These are phyloP conservation scores for Fraxinus sp. DNA, from an alignment of 305 asterid genomes.

Conservation along the genomic window DNA sequence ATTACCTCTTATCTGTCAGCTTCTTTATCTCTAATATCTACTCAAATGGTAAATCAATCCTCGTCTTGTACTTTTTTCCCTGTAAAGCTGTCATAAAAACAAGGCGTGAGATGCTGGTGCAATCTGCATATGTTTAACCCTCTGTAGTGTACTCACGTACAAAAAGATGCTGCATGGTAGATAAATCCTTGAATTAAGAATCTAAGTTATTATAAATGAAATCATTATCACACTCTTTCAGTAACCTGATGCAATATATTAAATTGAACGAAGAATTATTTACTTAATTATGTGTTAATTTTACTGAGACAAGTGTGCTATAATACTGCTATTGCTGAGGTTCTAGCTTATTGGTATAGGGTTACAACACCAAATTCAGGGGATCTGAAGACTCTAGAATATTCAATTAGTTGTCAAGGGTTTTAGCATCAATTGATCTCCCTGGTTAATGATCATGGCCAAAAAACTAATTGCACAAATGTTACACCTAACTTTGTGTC, in stretches of 20 bases:
- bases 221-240: neutral
- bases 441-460: neutral
- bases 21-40: neutral
- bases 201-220: neutral
- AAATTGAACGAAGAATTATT: constrained; percentile 1
- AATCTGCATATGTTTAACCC: neutral
- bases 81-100: neutral
- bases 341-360: constrained; percentile 1
- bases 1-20: neutral
- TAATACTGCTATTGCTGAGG: neutral
- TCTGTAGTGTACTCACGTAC: neutral
- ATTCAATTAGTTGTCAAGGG: constrained; percentile 1
- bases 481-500: neutral
- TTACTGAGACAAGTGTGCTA: neutral
- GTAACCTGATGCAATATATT: neutral
- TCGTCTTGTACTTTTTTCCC: neutral
- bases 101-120: neutral
- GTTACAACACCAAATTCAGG: neutral
- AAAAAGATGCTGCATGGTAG: constrained; percentile 1
- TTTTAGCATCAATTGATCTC: neutral
- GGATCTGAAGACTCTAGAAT: neutral
- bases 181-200: neutral
- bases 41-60: neutral
- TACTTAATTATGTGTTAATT: constrained; percentile 8
- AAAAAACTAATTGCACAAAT: constrained; percentile 1